Conservation (phyloP, 1,284 basidiomycete species). For the Phylloboletellus chloephorus region DNA sequence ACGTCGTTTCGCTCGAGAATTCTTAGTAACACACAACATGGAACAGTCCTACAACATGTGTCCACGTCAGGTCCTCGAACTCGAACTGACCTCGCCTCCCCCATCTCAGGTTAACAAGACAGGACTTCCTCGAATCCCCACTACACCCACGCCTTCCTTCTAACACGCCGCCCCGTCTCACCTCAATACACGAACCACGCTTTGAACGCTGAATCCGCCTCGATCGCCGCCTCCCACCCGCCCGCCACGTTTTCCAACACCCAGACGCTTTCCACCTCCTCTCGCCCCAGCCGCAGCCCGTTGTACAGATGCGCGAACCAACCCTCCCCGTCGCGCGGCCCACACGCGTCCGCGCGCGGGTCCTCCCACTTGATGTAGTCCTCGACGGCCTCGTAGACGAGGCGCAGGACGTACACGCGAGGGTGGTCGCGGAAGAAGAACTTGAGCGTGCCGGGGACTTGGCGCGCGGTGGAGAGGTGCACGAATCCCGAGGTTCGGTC, state of each 20-base stretch:
- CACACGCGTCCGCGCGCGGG: slow-evolving; percentile 22
- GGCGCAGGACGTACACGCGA: slow-evolving; percentile 21
- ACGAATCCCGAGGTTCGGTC: slow-evolving; percentile 25
- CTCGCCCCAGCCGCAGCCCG: slow-evolving; percentile 19
- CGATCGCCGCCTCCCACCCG: slow-evolving; percentile 19
- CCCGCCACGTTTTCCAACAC: slow-evolving; percentile 9
- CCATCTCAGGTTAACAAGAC: too few relatives aligned
- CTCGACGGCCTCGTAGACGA: slow-evolving; percentile 18
- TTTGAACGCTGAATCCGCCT: slow-evolving; percentile 6
- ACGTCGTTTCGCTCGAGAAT: too few relatives aligned
- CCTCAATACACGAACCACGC: slow-evolving; percentile 25
- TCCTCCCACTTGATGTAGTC: slow-evolving; percentile 24
- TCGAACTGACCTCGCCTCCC: too few relatives aligned
- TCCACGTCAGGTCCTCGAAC: too few relatives aligned
- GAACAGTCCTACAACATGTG: too few relatives aligned
- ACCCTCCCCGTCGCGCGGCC: slow-evolving; percentile 23
- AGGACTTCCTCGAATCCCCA: too few relatives aligned
- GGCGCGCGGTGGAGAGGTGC: slow-evolving; percentile 28
- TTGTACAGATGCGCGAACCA: slow-evolving; percentile 30
- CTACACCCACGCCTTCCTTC: too few relatives aligned
- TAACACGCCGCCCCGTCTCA: too few relatives aligned
- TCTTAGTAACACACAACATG: too few relatives aligned
- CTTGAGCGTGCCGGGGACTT: slow-evolving; percentile 22
- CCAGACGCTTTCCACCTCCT: slow-evolving; percentile 25
- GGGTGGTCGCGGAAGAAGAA: slow-evolving; percentile 21